Percentiles rank a stretch among this genome's conserved stretches.
phyloP scores from a whole-genome alignment of 2,329 filamentous ascomycete genomes.

The Penicillium sp. region DNA sequence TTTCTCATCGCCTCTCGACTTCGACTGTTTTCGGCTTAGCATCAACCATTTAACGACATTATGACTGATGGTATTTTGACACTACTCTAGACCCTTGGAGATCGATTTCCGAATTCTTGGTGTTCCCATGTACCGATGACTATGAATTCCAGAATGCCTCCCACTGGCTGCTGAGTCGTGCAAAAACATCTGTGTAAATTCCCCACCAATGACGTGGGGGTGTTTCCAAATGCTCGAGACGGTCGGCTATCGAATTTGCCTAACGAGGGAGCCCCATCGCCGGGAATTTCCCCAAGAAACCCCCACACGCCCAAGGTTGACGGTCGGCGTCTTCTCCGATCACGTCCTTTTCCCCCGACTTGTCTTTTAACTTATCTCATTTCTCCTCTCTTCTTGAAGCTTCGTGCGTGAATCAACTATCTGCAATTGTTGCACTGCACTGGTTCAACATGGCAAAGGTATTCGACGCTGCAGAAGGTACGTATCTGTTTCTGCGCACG shows the following conservation, averaged over 20 bases:
- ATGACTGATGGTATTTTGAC: background rate
- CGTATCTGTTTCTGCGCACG: conserved; percentile 20
- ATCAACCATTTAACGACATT: background rate
- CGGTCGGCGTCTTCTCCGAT: conserved; percentile 16
- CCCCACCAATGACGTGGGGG: conserved; percentile 34
- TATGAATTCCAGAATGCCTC: background rate
- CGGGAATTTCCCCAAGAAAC: conserved; percentile 20
- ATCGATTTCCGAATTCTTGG: background rate
- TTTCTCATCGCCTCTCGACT: background rate
- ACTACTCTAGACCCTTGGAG: conserved; percentile 2
- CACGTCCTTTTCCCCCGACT: background rate
- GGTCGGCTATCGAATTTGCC: conserved; percentile 34
- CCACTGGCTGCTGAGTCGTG: conserved; percentile 10
- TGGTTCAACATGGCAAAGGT: conserved; percentile 63
- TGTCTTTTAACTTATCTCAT: background rate
- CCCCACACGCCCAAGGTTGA: conserved; percentile 13
- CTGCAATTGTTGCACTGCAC: background rate
- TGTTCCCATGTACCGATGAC: background rate
- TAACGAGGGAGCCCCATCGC: conserved; percentile 19
- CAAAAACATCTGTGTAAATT: conserved; percentile 17
- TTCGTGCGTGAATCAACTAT: background rate
- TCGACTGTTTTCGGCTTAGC: conserved; percentile 6
- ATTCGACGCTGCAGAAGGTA: conserved; percentile 66
- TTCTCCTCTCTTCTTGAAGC: background rate
- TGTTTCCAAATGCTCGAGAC: conserved; percentile 17